These are phyloP conservation scores for Myxozyma lipomycoides DNA, from an alignment of 805 yeast species.

Conservation along the genomic window DNA sequence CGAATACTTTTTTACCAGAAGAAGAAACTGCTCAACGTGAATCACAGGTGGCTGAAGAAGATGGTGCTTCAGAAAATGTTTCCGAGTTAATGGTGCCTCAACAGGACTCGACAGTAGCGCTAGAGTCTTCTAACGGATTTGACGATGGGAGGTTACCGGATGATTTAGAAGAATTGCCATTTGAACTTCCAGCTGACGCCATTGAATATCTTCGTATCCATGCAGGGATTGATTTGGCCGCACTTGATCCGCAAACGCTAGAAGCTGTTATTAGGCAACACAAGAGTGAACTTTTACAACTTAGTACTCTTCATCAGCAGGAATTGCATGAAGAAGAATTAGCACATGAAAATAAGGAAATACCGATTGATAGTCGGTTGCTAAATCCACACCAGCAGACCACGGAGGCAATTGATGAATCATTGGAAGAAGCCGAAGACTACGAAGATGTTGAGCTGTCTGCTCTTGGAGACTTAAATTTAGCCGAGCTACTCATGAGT, in stretches of 20 bases:
- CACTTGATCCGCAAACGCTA: not conserved
- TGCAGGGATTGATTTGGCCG: not conserved
- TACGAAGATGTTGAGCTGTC: conserved; percentile 2
- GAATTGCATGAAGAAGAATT: not conserved
- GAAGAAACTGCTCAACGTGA: too few relatives aligned
- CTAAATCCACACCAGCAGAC: not conserved
- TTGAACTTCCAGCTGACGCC: not conserved
- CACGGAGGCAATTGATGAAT: not conserved
- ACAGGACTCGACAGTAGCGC: too few relatives aligned
- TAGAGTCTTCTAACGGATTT: too few relatives aligned
- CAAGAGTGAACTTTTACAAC: not conserved
- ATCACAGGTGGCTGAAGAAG: too few relatives aligned
- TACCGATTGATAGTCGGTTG: not conserved
- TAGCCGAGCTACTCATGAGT: conserved; percentile 18
- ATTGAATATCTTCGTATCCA: not conserved
- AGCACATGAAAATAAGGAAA: not conserved
- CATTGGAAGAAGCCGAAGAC: conserved; percentile 2
- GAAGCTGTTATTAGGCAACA: not conserved
- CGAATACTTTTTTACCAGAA: too few relatives aligned
- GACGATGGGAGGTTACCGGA: too few relatives aligned
- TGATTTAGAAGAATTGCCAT: not conserved
- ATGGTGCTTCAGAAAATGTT: too few relatives aligned
- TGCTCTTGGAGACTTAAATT: conserved; percentile 12
- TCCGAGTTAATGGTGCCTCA: too few relatives aligned
- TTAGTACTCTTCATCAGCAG: not conserved